phyloP scores from a whole-genome alignment of 257 asterid species.

The Forsythia viridissima region DNA sequence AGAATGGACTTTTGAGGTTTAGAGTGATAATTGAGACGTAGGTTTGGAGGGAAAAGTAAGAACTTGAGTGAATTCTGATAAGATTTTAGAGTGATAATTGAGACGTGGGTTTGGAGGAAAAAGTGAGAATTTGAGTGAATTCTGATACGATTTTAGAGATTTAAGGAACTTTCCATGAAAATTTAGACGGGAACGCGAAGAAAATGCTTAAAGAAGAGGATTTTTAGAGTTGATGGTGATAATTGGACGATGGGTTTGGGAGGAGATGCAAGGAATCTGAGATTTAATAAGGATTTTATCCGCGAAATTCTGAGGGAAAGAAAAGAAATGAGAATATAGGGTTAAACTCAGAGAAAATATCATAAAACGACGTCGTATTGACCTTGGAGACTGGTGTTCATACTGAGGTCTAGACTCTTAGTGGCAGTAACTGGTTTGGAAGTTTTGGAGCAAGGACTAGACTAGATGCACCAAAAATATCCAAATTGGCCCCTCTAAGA shows the following conservation, averaged over 20 bases:
- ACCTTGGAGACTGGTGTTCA: not conserved
- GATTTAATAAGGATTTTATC: conserved; percentile 6
- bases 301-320: conserved; percentile 11
- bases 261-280: not conserved
- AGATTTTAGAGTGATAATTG: conserved; percentile 24
- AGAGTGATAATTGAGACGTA: conserved; percentile 26
- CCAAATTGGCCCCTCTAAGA: conserved; percentile 1
- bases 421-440: not conserved
- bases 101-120: conserved; percentile 22
- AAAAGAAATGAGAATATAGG: not conserved
- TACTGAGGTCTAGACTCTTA: not conserved
- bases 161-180: not conserved
- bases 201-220: conserved; percentile 23
- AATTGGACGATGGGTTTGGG: conserved; percentile 1
- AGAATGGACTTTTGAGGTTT: conserved; percentile 15
- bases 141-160: conserved; percentile 15
- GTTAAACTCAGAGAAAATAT: not conserved
- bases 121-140: conserved; percentile 4
- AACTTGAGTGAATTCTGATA: not conserved
- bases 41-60: conserved; percentile 13
- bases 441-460: not conserved
- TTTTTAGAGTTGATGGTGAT: conserved; percentile 30
- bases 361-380: conserved; percentile 10
- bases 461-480: conserved; percentile 5
- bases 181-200: not conserved